Evolutionary conservation across 1,284 basidiomycete species (phyloP), one percentile per base, ranked within the genome.

Genomic region (Boletus holoroseus): DNA sequence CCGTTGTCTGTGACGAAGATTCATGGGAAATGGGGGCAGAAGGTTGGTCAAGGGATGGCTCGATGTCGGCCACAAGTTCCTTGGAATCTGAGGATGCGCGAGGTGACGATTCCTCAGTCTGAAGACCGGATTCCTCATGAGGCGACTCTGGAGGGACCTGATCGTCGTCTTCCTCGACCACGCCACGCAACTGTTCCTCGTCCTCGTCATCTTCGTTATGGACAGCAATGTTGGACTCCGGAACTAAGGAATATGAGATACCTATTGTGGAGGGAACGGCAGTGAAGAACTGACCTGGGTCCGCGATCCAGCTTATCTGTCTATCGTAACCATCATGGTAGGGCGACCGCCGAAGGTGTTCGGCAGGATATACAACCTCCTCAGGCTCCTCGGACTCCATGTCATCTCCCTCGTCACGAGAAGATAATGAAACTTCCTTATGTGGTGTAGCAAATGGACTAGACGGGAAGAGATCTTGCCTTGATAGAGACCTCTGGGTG

Each of bases 271-370:
- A 39, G 45, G 43, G 49, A 43, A 53, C 22, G 42, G 47, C 31
- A 8, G 37, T 30, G 32, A 47, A 56, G 41, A 35, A 73, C 76
- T 54, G 57, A 86, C 85, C 81, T 63, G 76, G 81, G 39, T 82
- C 78, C 34, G 83, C 83, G 35, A 85, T 72, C 85, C 86, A 88
- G 58, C 85, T 88, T 43, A 85, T 83, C 62, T 86, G 80, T 56
- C 85, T 77, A 18, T 83, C 80, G 53, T 70, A 73, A 16, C 69
- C 73, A 47, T 77, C 73, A 34, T 71, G 66, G 55, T 73, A 75
- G 22, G 72, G 72, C 7, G 73, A 74, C 31, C 75, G 72, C 28
- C 72, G 69, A 54, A 70, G 71, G 20, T 68, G 72, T 58, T 75
- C 78, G 32, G 76, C 77, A 53, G 75, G 74, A 58, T 79, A 63